phyloP scores from a whole-genome alignment of 2,329 filamentous ascomycete genomes.

The Orbilia brochopaga region DNA sequence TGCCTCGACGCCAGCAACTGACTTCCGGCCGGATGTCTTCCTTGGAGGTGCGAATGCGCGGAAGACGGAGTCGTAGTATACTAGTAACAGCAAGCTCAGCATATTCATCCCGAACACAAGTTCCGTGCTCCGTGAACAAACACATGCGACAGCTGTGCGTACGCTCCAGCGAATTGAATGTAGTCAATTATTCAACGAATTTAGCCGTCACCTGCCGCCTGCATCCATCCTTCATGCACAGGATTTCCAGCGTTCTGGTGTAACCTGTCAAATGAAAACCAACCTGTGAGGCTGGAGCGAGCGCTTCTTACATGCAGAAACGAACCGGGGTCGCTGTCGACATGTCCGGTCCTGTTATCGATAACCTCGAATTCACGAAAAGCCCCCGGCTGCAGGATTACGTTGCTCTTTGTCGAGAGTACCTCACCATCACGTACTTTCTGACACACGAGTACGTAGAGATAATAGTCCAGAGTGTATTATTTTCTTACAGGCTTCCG shows the following conservation, averaged over 20 bases:
- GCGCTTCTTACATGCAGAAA: neutral
- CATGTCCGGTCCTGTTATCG: conserved; percentile 5
- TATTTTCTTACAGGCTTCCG: too few relatives aligned
- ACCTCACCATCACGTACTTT: conserved; percentile 8
- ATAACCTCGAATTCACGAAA: conserved; percentile 3
- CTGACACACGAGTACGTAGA: too few relatives aligned
- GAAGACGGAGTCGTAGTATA: too few relatives aligned
- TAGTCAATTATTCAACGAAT: neutral
- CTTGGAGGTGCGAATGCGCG: too few relatives aligned
- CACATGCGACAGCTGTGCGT: neutral
- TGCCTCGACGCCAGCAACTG: too few relatives aligned
- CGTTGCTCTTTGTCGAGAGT: conserved; percentile 29
- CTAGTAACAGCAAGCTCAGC: neutral
- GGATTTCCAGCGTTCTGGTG: neutral
- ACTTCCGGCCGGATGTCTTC: too few relatives aligned
- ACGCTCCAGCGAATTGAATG: neutral
- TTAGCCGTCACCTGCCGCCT: neutral
- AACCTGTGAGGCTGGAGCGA: neutral
- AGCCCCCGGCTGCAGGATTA: conserved; percentile 34
- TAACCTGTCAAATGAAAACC: neutral
- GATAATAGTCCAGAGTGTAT: too few relatives aligned
- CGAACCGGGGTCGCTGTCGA: neutral
- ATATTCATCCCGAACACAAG: neutral
- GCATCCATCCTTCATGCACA: neutral
- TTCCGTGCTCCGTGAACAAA: too few relatives aligned